Base-by-base conservation (phyloP, 352 stramenopile genomes). In the Pythium chondricola region DNA sequence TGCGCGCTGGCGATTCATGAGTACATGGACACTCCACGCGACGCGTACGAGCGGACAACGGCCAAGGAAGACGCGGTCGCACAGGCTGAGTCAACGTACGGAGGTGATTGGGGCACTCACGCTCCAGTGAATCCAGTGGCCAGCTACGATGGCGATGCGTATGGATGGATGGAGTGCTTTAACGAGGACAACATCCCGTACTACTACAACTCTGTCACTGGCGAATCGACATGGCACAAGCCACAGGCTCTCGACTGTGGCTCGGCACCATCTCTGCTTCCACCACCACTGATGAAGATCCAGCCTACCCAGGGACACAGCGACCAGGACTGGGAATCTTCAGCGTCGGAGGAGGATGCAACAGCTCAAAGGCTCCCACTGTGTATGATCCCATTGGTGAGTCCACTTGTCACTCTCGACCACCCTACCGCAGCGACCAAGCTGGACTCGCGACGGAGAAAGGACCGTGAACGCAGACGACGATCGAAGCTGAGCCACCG, bases 321-420 rank as follows among this genome's bases (percentile, higher is more conserved):
- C 26, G 27, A 38, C 26, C 29, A 33, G 1, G 32, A 11, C 13
- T 41, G 4, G 1, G 25, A 20, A 7, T n/a, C 16, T 38, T 9
- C 17, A 25, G 0, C 21, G n/a, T 45, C 20, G 9, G n/a, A 8
- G 8, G 39, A 25, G 39, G 30, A 51, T 21, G 17, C 43, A 20
- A 29, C n/a, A 10, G 1, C 39, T 8, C 57, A 84, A 22, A 55
- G 74, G 38, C 60, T 85, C 11, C 69, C 75, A 21, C 25, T 87
- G 13, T 88, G 73, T 32, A 57, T 90, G 51, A 76, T 88, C 31
- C 78, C 78, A 29, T 75, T 87, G 58, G 72, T 81, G 45, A 88
- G 74, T 45, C 69, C 71, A 4, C 59, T 90, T 2, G 65, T 66
- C 0, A 83, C 69, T 13, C 66, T 90, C 11, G 78, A 90, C 40